A percentile compares a stretch with the other conserved stretches of the same genome.
phyloP scores from a whole-genome alignment of 148 eudicot species.

The Silene latifolia region DNA sequence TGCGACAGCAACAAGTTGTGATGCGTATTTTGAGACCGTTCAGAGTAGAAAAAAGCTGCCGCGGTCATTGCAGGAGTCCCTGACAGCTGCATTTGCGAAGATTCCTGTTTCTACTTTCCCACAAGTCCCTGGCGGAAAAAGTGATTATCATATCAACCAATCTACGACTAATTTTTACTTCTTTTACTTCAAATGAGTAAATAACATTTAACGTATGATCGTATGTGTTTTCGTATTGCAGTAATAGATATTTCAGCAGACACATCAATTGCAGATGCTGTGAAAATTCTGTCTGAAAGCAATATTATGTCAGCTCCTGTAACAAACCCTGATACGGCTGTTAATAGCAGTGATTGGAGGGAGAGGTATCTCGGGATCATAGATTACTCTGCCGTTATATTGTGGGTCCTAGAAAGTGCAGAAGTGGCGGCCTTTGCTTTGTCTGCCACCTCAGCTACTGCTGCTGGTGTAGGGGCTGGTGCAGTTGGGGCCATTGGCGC shows the following conservation, averaged over 20 bases:
- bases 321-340: conserved; percentile 43
- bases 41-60: conserved; percentile 76
- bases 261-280: conserved; percentile 57
- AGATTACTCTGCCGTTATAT: conserved; percentile 76
- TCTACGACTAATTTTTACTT: background rate
- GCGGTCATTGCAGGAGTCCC: conserved; percentile 50
- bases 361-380: conserved; percentile 70
- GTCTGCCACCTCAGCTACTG: conserved; percentile 77
- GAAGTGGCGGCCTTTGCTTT: conserved; percentile 72
- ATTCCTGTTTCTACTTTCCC: conserved; percentile 86
- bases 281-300: conserved; percentile 73
- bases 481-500: conserved; percentile 83
- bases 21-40: conserved; percentile 73
- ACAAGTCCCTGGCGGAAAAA: conserved; percentile 82
- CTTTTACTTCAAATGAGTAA: background rate
- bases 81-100: conserved; percentile 67
- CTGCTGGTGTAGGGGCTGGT: conserved; percentile 87
- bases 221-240: conserved; percentile 27
- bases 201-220: background rate
- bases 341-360: conserved; percentile 53
- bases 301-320: conserved; percentile 92
- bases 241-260: conserved; percentile 82
- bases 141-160: conserved; percentile 25
- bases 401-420: conserved; percentile 87
- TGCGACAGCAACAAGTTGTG: conserved; percentile 35